phyloP scores from a whole-genome alignment of 352 stramenopile genomes.

The Phytopythium sindhum region DNA sequence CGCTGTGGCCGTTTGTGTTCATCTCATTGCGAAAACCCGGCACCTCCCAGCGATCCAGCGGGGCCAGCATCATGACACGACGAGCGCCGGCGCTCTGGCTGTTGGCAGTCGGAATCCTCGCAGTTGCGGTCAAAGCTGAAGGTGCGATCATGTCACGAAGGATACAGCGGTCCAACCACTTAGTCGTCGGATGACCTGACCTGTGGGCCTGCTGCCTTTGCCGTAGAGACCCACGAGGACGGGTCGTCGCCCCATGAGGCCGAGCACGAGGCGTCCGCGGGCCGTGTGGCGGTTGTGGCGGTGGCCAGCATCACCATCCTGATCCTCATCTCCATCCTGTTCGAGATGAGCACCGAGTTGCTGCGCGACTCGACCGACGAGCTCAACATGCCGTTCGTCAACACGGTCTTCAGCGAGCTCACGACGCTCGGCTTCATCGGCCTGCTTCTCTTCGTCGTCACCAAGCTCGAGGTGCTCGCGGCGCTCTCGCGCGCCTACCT shows the following conservation, averaged over 20 bases:
- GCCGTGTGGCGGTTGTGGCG: slow-evolving; percentile 36
- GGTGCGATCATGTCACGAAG: background rate
- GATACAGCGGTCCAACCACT: too few species aligned
- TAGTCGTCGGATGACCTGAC: too few species aligned
- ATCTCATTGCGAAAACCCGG: too few species aligned
- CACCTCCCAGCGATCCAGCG: background rate
- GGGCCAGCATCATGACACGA: background rate
- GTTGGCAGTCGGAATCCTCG: background rate
- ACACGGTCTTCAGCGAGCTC: slow-evolving; percentile 62
- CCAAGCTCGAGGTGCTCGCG: slow-evolving; percentile 57
- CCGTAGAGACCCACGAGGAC: background rate
- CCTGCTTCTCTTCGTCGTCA: slow-evolving; percentile 56
- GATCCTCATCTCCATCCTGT: slow-evolving; percentile 63
- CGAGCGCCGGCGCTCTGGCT: background rate
- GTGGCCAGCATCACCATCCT: slow-evolving; percentile 54
- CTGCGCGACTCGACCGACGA: slow-evolving; percentile 54
- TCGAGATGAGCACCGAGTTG: slow-evolving; percentile 42
- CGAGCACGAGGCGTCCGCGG: slow-evolving; percentile 9
- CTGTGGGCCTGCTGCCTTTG: background rate
- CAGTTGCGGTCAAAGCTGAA: background rate
- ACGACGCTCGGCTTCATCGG: slow-evolving; percentile 76
- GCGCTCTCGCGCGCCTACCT: slow-evolving; percentile 39
- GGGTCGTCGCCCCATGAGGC: background rate
- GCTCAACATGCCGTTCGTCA: slow-evolving; percentile 72
- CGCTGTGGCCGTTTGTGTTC: too few species aligned